phyloP scores from a whole-genome alignment of 345 rosid genomes.

The Erucastrum elatum region DNA sequence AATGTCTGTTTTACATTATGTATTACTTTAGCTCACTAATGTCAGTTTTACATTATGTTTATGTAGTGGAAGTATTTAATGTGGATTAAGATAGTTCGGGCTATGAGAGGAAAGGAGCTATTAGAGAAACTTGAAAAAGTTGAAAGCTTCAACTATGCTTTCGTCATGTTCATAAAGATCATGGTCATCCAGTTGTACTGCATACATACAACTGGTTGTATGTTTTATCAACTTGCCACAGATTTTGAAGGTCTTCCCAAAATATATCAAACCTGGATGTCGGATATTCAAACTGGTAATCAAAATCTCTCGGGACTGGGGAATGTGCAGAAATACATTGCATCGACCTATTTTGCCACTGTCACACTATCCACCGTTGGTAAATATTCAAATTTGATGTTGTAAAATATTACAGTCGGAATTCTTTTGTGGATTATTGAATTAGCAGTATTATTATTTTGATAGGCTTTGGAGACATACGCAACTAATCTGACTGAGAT shows the following conservation, averaged over 20 bases:
- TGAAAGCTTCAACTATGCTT: neutral
- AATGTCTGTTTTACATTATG: no score
- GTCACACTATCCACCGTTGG: neutral
- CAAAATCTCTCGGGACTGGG: no score
- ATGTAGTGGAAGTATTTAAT: neutral
- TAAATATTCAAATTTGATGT: neutral
- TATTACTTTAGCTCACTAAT: neutral
- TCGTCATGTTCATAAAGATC: neutral
- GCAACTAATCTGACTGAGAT: no score
- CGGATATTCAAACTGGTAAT: neutral
- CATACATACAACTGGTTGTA: neutral
- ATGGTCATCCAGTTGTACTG: neutral
- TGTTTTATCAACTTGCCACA: neutral
- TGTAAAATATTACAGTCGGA: neutral
- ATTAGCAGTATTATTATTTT: neutral
- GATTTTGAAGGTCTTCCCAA: neutral
- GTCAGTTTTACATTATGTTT: neutral
- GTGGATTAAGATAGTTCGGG: neutral
- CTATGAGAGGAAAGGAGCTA: neutral
- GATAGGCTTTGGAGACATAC: neutral
- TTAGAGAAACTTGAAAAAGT: no score
- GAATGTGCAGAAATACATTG: neutral
- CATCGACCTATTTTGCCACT: neutral
- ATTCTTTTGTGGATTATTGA: no score
- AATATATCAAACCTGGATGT: neutral